Percentiles rank a stretch among this genome's conserved stretches.
Evolutionary conservation across 805 yeast genomes (phyloP).

Genomic region (Metschnikowia shivogae): DNA sequence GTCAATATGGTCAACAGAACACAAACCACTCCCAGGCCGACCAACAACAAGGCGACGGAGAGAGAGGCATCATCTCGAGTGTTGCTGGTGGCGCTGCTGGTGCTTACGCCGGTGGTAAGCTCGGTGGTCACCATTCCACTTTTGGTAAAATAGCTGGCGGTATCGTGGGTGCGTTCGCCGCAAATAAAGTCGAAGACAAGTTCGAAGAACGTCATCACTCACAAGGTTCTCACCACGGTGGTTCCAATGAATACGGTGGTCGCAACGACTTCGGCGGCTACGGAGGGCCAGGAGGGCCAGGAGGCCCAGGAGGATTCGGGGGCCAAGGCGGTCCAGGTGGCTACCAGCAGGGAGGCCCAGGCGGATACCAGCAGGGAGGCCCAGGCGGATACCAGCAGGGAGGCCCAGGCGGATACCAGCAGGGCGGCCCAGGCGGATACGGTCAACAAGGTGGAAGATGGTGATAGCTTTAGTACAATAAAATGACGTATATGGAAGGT

Average conservation of each 20-base stretch:
- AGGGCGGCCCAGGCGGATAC: slow-evolving; percentile 12
- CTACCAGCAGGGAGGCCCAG: slow-evolving; percentile 8
- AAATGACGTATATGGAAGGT: too few relatives aligned
- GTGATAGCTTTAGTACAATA: not conserved
- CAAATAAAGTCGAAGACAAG: slow-evolving; percentile 45
- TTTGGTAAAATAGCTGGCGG: slow-evolving; percentile 51
- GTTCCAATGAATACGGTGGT: not conserved
- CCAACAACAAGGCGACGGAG: slow-evolving; percentile 20
- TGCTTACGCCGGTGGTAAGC: slow-evolving; percentile 34
- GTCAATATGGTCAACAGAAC: slow-evolving; percentile 2
- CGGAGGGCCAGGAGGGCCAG: slow-evolving; percentile 7
- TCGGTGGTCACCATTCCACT: slow-evolving; percentile 32
- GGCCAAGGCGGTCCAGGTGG: slow-evolving; percentile 12
- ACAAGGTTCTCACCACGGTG: slow-evolving; percentile 1
- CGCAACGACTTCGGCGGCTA: slow-evolving; percentile 3
- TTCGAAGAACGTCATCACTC: slow-evolving; percentile 23
- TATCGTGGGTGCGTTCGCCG: slow-evolving; percentile 51
- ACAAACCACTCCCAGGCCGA: slow-evolving; percentile 12
- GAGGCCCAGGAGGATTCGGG: slow-evolving; percentile 9
- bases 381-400: slow-evolving; percentile 13
- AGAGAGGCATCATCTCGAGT: slow-evolving; percentile 25
- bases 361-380: slow-evolving; percentile 12
- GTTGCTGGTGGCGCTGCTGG: slow-evolving; percentile 31
- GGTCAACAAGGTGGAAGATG: slow-evolving; percentile 12
- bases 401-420: slow-evolving; percentile 11